Base-by-base conservation (phyloP, 75 land plant species). In the Adiantum capillusveneris region DNA sequence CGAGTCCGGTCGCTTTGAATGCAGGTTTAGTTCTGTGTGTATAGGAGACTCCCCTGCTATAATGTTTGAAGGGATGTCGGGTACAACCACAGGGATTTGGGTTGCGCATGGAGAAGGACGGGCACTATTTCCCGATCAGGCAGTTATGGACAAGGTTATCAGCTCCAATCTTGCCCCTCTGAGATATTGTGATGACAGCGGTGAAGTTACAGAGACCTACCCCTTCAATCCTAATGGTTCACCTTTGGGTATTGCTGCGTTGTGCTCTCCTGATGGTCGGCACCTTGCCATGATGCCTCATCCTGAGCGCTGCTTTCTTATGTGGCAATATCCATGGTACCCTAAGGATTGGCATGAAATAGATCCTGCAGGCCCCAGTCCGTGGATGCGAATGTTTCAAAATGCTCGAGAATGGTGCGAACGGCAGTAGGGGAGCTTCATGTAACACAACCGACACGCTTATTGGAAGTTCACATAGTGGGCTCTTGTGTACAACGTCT, bases 311-410 rank as follows among this genome's bases (percentile, higher is more conserved):
- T 93, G 98, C 65, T 93, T 89, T 77, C 60, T 85, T 56, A 85
- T 93, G 95, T 88, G 95, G 98, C 98, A 93, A 63, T 93, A 80
- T 58, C 96, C 98, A 0, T 93, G 98, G 98, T 88, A 83, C 58
- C 98, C 98, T 0, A 85, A 65, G 65, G 71, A 76, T 1, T 93
- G 98, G 98, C 62, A 69, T 26, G 37, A 63, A 49, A 66, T 89
- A 11, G 90, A 85, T 44, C 78, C 88, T 46, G 68, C 59, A 26
- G 97, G 95, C 7, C 97, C 97, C 5, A 93, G 98, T 54, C 98
- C 98, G 16, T 89, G 98, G 98, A 57, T 93, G 22, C 57, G 64
- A 36, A 76, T 91, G 84, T 91, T 91, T 52, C 88, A 91, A 44
- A 91, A 91, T 74, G 97, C 92, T 13, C 78, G 86, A 16, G 88